These are phyloP conservation scores for Juglanconis juglandina DNA, from an alignment of 2,329 filamentous ascomycete genomes.

Conservation along the genomic window DNA sequence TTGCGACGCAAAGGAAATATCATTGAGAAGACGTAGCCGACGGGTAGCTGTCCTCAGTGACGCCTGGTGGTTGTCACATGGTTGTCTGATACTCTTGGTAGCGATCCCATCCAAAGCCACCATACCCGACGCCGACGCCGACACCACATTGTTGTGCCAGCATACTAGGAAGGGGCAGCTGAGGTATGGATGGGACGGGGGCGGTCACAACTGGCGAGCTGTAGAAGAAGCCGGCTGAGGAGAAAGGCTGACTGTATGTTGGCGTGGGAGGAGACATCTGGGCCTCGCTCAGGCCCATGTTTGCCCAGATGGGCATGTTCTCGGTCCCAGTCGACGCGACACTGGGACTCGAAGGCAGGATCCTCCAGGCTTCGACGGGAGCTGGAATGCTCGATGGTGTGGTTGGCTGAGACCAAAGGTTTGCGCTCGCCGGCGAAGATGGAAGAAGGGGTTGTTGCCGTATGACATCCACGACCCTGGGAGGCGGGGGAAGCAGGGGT, in stretches of 20 bases:
- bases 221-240: slow-evolving; percentile 73
- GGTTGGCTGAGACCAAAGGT: slow-evolving; percentile 76
- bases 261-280: slow-evolving; percentile 71
- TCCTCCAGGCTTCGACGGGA: slow-evolving; percentile 82
- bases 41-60: slow-evolving; percentile 44
- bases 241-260: slow-evolving; percentile 75
- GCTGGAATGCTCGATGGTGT: slow-evolving; percentile 64
- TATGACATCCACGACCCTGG: slow-evolving; percentile 83
- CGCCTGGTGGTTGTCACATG: slow-evolving; percentile 69
- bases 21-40: slow-evolving; percentile 44
- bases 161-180: slow-evolving; percentile 82
- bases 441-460: slow-evolving; percentile 82
- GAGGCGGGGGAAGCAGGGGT: slow-evolving; percentile 80
- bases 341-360: slow-evolving; percentile 84
- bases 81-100: slow-evolving; percentile 82
- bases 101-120: slow-evolving; percentile 78
- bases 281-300: slow-evolving; percentile 70
- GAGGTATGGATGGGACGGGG: slow-evolving; percentile 55
- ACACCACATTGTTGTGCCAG: slow-evolving; percentile 81
- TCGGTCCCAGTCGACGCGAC: slow-evolving; percentile 69
- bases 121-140: slow-evolving; percentile 68
- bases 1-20: slow-evolving; percentile 27
- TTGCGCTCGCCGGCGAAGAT: slow-evolving; percentile 69
- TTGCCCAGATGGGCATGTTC: slow-evolving; percentile 70
- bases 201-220: slow-evolving; percentile 72